Conservation (phyloP, 208 protist species). For the Wallacemonas rigidus region DNA sequence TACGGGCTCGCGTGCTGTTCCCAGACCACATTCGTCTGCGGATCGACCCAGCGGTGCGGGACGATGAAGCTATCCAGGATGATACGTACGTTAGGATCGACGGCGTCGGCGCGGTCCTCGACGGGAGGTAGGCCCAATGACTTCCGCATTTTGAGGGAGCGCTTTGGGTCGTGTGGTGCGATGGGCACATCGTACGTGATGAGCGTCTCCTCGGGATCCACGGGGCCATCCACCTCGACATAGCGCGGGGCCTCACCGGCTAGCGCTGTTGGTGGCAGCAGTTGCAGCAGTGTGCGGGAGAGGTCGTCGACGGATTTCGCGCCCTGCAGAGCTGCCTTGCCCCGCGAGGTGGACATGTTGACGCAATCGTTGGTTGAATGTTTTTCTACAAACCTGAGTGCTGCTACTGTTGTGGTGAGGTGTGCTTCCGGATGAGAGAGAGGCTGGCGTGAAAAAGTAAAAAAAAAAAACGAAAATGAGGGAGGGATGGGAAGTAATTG, state of each 20-base stretch:
- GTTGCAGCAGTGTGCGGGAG: conserved; percentile 36
- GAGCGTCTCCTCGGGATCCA: conserved; percentile 50
- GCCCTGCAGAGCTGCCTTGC: not conserved
- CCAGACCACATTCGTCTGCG: conserved; percentile 58
- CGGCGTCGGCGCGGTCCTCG: conserved; percentile 19
- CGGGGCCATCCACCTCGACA: conserved; percentile 73
- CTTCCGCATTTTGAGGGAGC: conserved; percentile 59
- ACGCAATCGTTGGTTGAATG: not conserved
- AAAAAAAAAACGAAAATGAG: no score
- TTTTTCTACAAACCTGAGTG: not conserved
- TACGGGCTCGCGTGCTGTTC: conserved; percentile 85
- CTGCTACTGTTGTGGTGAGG: no score
- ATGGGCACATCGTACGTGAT: conserved; percentile 86
- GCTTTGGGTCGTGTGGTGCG: conserved; percentile 56
- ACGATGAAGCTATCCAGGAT: conserved; percentile 86
- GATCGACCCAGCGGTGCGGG: conserved; percentile 73
- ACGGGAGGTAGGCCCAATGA: conserved; percentile 42
- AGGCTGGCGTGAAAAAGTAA: no score
- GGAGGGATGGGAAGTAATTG: no score
- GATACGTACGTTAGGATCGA: conserved; percentile 81
- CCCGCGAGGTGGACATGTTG: not conserved
- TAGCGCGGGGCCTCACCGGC: conserved; percentile 24
- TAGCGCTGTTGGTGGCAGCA: conserved; percentile 21
- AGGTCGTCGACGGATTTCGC: conserved; percentile 18
- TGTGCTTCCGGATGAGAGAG: no score